A percentile compares a stretch with the other conserved stretches of the same genome.
These are phyloP conservation scores for Tylopilus subfusipes DNA, from an alignment of 768 basidiomycete species.

Conservation along the genomic window DNA sequence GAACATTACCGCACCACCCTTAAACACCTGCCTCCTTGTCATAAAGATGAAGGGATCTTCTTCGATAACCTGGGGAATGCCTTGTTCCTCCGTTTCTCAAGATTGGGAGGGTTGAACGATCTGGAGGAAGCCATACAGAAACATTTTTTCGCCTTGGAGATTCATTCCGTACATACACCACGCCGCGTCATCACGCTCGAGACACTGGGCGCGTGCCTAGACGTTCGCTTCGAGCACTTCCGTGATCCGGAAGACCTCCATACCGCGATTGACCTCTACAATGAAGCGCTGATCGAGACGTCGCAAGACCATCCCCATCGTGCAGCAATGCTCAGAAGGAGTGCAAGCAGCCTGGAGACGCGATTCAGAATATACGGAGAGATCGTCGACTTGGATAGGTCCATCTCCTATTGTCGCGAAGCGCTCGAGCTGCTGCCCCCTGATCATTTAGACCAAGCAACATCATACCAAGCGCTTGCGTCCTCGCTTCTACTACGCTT, in stretches of 20 bases:
- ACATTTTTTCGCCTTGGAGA: constrained; percentile 19
- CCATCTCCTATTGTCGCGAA: constrained; percentile 25
- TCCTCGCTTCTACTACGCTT: constrained; percentile 25
- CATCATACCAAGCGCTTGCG: constrained; percentile 15
- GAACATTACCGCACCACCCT: constrained; percentile 23
- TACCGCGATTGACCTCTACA: constrained; percentile 23
- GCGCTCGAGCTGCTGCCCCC: constrained; percentile 20
- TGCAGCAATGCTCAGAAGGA: constrained; percentile 11
- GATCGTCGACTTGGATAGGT: constrained; percentile 23
- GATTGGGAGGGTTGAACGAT: constrained; percentile 11
- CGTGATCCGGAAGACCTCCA: constrained; percentile 24
- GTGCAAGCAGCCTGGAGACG: constrained; percentile 15
- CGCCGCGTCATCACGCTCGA: constrained; percentile 19
- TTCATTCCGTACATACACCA: constrained; percentile 10
- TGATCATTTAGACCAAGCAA: constrained; percentile 14
- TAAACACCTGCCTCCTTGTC: constrained; percentile 11
- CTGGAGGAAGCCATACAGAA: constrained; percentile 30
- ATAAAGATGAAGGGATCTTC: constrained; percentile 12
- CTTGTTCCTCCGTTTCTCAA: constrained; percentile 24
- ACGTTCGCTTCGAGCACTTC: constrained; percentile 24
- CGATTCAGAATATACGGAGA: constrained; percentile 17
- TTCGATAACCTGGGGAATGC: constrained; percentile 24
- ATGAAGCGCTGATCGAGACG: constrained; percentile 22
- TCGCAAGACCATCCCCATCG: constrained; percentile 17
- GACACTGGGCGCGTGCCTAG: constrained; percentile 22